phyloP scores from a whole-genome alignment of 2,329 filamentous ascomycete species.

The Epichloe amarillans region DNA sequence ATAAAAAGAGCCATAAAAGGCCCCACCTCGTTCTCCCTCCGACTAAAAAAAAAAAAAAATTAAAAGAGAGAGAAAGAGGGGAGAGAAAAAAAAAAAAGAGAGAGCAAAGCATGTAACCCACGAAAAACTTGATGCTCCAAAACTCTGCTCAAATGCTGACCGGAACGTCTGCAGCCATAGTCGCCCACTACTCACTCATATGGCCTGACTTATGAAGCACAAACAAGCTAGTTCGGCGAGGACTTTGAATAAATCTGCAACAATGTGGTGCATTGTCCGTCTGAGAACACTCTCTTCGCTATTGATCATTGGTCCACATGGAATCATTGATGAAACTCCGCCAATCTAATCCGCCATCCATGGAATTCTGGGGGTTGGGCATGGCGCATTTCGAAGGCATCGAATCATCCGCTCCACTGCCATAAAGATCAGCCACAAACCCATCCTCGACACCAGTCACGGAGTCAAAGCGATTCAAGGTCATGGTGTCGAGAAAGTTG shows the following conservation, averaged over 20 bases:
- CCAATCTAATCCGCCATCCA: slow-evolving; percentile 17
- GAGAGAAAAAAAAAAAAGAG: no score
- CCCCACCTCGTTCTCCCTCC: no score
- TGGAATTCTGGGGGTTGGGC: neutral
- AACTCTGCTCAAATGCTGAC: no score
- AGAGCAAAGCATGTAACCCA: no score
- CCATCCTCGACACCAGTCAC: slow-evolving; percentile 3
- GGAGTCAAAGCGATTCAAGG: slow-evolving; percentile 1
- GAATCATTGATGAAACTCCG: slow-evolving; percentile 19
- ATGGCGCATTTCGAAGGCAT: slow-evolving; percentile 3
- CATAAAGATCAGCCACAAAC: neutral
- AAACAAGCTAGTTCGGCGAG: neutral
- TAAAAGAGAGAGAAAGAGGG: no score
- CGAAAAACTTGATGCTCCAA: no score
- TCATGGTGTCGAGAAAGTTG: neutral
- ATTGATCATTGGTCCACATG: slow-evolving; percentile 21
- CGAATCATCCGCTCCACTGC: neutral
- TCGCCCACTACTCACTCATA: neutral
- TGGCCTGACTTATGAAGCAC: neutral
- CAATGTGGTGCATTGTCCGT: neutral
- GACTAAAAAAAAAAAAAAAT: neutral
- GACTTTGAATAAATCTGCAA: neutral
- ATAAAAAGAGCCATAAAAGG: neutral
- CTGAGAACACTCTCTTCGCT: neutral
- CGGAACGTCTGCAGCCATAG: neutral